phyloP scores from a whole-genome alignment of 805 yeast species.

The Novakomyces olei region DNA sequence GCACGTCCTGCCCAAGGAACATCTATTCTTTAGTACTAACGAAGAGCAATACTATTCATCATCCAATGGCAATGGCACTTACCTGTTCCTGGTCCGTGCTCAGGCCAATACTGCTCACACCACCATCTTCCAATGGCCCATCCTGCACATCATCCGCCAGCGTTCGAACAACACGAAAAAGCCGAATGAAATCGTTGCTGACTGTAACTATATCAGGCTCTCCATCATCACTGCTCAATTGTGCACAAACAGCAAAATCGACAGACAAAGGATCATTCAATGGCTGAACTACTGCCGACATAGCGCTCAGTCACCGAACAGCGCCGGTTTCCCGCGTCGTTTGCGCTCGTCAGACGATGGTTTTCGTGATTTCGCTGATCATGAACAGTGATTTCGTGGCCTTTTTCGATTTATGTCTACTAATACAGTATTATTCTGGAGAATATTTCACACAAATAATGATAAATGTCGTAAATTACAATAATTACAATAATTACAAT shows the following conservation, averaged over 20 bases:
- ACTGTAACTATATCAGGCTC: slow-evolving; percentile 34
- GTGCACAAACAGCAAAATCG: slow-evolving; percentile 9
- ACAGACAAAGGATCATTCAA: slow-evolving; percentile 9
- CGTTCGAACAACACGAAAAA: slow-evolving; percentile 26
- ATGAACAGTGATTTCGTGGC: no score
- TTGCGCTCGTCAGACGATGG: neutral
- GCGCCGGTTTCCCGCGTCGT: neutral
- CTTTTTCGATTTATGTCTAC: no score
- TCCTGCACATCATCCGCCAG: slow-evolving; percentile 8
- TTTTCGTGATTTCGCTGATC: neutral
- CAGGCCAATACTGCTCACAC: slow-evolving; percentile 11
- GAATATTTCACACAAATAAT: no score
- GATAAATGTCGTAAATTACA: no score
- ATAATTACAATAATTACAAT: no score
- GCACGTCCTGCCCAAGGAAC: no score
- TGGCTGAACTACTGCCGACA: slow-evolving; percentile 4
- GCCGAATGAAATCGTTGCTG: slow-evolving; percentile 42
- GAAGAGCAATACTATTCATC: neutral
- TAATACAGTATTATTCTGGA: no score
- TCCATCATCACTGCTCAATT: slow-evolving; percentile 19
- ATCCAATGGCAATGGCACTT: no score
- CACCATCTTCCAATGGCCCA: slow-evolving; percentile 10
- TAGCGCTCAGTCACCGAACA: neutral
- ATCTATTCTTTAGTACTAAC: neutral
- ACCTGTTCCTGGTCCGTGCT: neutral